Evolutionary conservation across 306 rosid species (phyloP).

Genomic region (Carpinus fangiana): DNA sequence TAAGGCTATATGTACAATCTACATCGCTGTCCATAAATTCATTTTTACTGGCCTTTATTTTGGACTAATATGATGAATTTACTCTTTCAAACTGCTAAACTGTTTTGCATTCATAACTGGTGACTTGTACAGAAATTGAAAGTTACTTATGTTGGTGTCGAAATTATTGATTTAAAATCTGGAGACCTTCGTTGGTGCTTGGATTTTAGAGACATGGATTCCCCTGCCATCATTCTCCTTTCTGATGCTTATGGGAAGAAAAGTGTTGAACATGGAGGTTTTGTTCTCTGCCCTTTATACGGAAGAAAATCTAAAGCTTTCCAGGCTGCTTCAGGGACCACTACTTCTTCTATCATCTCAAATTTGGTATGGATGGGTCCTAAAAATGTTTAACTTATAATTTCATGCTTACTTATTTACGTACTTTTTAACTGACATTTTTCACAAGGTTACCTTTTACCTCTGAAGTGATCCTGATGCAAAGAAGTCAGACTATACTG

Average conservation of each 20-base stretch:
- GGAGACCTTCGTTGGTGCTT: constrained; percentile 99
- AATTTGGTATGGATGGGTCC: constrained; percentile 64
- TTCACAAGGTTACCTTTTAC: constrained; percentile 23
- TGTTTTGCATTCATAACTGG: constrained; percentile 33
- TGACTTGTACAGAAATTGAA: constrained; percentile 73
- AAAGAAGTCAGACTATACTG: constrained; percentile 6
- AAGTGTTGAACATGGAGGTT: constrained; percentile 74
- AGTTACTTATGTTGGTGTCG: constrained; percentile 83
- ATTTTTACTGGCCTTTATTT: neutral
- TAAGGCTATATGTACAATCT: neutral
- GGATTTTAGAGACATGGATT: constrained; percentile 98
- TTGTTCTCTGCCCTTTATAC: constrained; percentile 88
- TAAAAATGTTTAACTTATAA: constrained; percentile 9
- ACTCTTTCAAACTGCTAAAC: constrained; percentile 5
- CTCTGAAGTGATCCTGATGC: constrained; percentile 14
- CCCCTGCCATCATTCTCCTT: constrained; percentile 80
- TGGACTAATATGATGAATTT: neutral
- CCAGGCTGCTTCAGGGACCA: constrained; percentile 87
- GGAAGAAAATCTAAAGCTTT: constrained; percentile 97
- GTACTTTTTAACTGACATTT: constrained; percentile 17
- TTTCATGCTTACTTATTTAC: neutral
- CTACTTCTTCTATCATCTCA: constrained; percentile 74
- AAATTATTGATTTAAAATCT: constrained; percentile 67
- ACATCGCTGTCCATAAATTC: neutral
- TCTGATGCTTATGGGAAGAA: constrained; percentile 75